Evolutionary conservation across 352 stramenopile species (phyloP).

Genomic region (Phytophthora meadii): DNA sequence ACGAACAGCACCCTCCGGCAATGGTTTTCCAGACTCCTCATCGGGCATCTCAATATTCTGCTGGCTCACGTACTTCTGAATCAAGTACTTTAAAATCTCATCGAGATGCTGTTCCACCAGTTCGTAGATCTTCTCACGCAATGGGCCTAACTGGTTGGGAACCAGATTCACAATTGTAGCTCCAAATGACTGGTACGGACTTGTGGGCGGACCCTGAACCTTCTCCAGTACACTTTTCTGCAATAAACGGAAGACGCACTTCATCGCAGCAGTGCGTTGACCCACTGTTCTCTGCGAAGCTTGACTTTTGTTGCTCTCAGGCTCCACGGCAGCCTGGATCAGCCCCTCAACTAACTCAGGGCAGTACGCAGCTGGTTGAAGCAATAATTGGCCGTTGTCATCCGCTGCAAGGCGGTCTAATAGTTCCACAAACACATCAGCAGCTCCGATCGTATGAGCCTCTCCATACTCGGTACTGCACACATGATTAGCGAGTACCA

Average conservation of each 20-base stretch:
- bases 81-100: constrained; percentile 74
- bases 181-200: constrained; percentile 87
- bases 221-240: constrained; percentile 81
- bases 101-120: constrained; percentile 70
- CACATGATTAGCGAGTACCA: constrained; percentile 85
- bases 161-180: constrained; percentile 87
- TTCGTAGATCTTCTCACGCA: constrained; percentile 78
- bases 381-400: constrained; percentile 88
- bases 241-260: constrained; percentile 78
- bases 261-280: constrained; percentile 86
- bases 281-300: constrained; percentile 44
- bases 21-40: constrained; percentile 55
- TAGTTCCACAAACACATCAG: constrained; percentile 90
- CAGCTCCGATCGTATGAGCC: constrained; percentile 77
- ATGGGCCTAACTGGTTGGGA: constrained; percentile 75
- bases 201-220: constrained; percentile 79
- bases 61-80: constrained; percentile 81
- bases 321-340: constrained; percentile 63
- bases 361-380: constrained; percentile 87
- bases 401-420: constrained; percentile 88
- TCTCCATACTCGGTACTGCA: constrained; percentile 69
- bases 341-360: constrained; percentile 85
- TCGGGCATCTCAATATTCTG: constrained; percentile 82
- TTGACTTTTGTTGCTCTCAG: constrained; percentile 36
- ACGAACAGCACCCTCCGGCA: constrained; percentile 70